Base-by-base conservation (phyloP, 108 stramenopile genomes). In the Seminavis robusta region DNA sequence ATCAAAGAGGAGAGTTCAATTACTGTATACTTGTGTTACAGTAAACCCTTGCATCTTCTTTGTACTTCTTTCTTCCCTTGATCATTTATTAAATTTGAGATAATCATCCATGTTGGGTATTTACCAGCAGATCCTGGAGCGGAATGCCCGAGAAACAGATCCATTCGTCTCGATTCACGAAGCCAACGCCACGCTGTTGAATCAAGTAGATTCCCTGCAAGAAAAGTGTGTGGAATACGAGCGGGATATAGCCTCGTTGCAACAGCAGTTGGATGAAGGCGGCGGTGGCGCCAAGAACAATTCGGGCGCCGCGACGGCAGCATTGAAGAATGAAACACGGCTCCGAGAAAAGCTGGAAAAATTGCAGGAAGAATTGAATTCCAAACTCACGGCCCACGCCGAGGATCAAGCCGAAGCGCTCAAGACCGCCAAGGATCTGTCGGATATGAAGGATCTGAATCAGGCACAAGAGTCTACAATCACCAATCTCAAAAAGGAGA, bases 121-220 rank as follows among this genome's bases (percentile, higher is more conserved):
- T n/a, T n/a, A 81, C 74, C 52, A 41, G 20, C 42, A 65, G 20
- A 56, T 86, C 5, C 53, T 69, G 27, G 65, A 86, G 44, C 77
- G 91, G 26, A 93, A 93, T 52, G 54, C 52, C 0, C 38, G 46
- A 4, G 91, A 93, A 48, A 93, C 91, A 4, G 25, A 56, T 37
- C 88, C 91, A 9, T 93, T 93, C 43, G 34, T 83, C 9, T 54
- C 73, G 4, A 73, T 93, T 23, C 80, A 89, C 63, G 81, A 70
- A 19, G 44, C 85, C 25, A 87, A 87, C 50, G 56, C 75, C 8
- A 61, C 56, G 20, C 79, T 92, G 0, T 63, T 55, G 28, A 71
- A 76, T 48, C 68, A 82, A 63, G 66, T 74, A 15, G 86, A 89
- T 47, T 67, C 76, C 30, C 69, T 86, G 36, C 78, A 87, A 53